Conservation (phyloP, 176 grass and related monocot species). For the Juncus effusus region DNA sequence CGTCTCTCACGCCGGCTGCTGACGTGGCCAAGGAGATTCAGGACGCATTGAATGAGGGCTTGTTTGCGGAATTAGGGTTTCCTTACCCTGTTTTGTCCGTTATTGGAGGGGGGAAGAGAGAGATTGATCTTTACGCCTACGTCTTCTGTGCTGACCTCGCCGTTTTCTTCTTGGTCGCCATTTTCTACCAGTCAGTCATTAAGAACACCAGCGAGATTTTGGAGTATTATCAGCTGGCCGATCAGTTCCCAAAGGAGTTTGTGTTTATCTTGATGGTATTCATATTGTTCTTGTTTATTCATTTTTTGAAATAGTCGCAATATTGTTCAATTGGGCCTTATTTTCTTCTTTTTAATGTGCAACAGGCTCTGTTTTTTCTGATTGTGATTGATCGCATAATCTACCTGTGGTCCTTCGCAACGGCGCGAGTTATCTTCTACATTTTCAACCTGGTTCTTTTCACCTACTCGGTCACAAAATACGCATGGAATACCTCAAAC, state of each 20-base stretch:
- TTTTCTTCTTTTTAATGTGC: conserved; percentile 18
- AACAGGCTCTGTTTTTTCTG: conserved; percentile 94
- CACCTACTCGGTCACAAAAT: conserved; percentile 92
- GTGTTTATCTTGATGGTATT: conserved; percentile 95
- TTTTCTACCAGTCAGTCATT: conserved; percentile 93
- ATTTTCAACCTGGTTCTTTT: conserved; percentile 96
- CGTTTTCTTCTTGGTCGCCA: conserved; percentile 87
- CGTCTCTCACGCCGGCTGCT: conserved; percentile 75
- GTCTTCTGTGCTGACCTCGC: conserved; percentile 93
- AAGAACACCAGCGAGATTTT: conserved; percentile 91
- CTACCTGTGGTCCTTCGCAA: conserved; percentile 92
- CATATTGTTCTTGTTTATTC: conserved; percentile 18
- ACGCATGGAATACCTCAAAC: conserved; percentile 76
- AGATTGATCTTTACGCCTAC: conserved; percentile 91
- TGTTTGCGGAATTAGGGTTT: conserved; percentile 78
- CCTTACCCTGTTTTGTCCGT: conserved; percentile 71
- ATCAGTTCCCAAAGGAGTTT: conserved; percentile 98
- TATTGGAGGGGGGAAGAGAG: conserved; percentile 93
- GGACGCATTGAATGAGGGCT: conserved; percentile 57
- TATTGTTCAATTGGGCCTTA: neutral
- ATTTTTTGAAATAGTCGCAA: neutral
- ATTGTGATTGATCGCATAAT: conserved; percentile 98
- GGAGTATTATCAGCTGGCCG: conserved; percentile 92
- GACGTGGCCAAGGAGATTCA: conserved; percentile 79
- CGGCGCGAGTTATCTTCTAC: conserved; percentile 88